Evolutionary conservation across 371 early-diverging fungal species (phyloP).

Genomic region (Dichotomocladium elegans): DNA sequence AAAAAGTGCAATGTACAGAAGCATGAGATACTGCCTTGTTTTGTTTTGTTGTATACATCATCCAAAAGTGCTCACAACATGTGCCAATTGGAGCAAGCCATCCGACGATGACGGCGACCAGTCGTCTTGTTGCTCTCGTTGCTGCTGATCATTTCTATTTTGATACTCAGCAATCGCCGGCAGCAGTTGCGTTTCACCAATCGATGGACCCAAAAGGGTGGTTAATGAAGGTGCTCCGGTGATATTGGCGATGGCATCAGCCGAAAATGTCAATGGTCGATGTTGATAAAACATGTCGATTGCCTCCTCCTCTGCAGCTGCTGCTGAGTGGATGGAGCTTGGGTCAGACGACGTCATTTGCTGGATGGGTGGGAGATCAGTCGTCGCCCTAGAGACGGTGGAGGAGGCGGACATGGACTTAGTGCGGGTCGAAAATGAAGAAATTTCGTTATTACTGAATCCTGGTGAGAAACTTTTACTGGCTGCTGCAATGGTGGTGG

Average conservation of each 20-base stretch:
- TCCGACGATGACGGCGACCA: background rate
- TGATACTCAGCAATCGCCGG: too few species aligned
- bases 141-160: too few species aligned
- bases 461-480: too few species aligned
- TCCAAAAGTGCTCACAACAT: constrained; percentile 22
- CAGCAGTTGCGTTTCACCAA: background rate
- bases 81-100: constrained; percentile 12
- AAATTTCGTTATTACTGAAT: background rate
- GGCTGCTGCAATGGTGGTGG: background rate
- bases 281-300: constrained; percentile 14
- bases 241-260: background rate
- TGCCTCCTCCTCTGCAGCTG: too few species aligned
- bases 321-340: too few species aligned
- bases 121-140: background rate
- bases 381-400: too few species aligned
- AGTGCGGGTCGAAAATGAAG: background rate
- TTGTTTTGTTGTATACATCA: too few species aligned
- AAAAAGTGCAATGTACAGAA: background rate
- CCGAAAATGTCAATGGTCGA: constrained; percentile 11
- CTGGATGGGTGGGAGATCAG: too few species aligned
- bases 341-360: too few species aligned
- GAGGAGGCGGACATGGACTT: too few species aligned
- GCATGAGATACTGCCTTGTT: too few species aligned
- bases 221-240: background rate
- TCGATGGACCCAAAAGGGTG: constrained; percentile 6